Evolutionary conservation across 441 rosid genomes (phyloP).

Genomic region (Dalechampia spathulata): DNA sequence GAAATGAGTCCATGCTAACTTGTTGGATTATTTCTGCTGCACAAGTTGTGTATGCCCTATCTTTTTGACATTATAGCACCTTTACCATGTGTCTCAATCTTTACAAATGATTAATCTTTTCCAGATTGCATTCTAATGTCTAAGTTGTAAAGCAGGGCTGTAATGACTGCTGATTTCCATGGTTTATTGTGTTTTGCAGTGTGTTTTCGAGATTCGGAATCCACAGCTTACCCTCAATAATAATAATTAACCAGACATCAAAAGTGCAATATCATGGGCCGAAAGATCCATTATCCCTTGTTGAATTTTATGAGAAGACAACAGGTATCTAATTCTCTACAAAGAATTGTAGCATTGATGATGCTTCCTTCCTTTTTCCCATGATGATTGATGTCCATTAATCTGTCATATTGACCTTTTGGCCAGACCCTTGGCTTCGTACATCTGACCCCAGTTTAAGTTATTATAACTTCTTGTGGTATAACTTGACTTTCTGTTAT

Average conservation of each 20-base stretch:
- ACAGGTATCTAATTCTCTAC: conserved; percentile 34
- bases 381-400: too few species aligned
- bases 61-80: not conserved
- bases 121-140: not conserved
- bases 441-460: not conserved
- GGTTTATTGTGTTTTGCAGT: conserved; percentile 37
- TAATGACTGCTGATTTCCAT: conserved; percentile 5
- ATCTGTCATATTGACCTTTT: too few species aligned
- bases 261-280: conserved; percentile 42
- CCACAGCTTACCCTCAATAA: conserved; percentile 68
- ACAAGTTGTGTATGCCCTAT: too few species aligned
- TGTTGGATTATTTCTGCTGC: too few species aligned
- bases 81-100: not conserved
- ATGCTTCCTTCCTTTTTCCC: not conserved
- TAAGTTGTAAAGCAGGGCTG: not conserved
- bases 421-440: not conserved
- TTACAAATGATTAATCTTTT: not conserved
- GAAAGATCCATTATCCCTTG: conserved; percentile 50
- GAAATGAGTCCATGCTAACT: too few species aligned
- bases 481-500: not conserved
- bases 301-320: conserved; percentile 56
- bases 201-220: conserved; percentile 69
- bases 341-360: not conserved
- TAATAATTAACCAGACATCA: conserved; percentile 55
- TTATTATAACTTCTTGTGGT: not conserved